Percentiles rank a stretch among this genome's conserved stretches.
Conservation (phyloP, 306 rosid species). For the Castanea crenata region DNA sequence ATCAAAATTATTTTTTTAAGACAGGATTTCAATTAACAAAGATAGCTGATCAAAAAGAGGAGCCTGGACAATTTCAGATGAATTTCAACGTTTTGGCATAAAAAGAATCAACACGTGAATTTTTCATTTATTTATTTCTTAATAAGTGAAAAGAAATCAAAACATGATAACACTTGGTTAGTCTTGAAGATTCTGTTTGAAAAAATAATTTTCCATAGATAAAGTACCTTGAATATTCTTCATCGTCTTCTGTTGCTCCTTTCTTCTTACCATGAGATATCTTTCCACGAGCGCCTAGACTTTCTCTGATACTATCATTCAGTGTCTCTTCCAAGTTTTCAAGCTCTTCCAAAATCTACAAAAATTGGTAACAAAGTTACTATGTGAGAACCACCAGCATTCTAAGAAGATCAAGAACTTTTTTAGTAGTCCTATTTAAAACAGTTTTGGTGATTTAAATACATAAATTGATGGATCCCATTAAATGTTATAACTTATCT, state of each 20-base stretch:
- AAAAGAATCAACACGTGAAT: neutral
- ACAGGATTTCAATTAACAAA: neutral
- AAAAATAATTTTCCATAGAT: neutral
- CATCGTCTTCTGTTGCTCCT: constrained; percentile 75
- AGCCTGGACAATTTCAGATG: neutral
- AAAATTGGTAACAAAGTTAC: neutral
- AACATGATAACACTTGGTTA: neutral
- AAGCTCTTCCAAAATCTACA: constrained; percentile 83
- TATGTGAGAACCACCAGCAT: neutral
- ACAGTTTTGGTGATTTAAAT: too few relatives aligned
- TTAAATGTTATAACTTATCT: too few relatives aligned
- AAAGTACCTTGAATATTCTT: constrained; percentile 63
- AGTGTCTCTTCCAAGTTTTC: constrained; percentile 96
- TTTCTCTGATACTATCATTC: constrained; percentile 91
- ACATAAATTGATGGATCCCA: too few relatives aligned
- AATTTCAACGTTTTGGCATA: neutral
- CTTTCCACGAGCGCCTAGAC: constrained; percentile 85
- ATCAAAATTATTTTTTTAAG: too few relatives aligned
- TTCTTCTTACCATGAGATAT: constrained; percentile 62
- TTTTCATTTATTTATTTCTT: too few relatives aligned
- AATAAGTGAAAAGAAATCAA: neutral
- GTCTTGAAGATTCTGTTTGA: neutral
- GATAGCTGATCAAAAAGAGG: neutral
- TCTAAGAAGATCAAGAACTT: neutral
- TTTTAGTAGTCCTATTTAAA: neutral